Evolutionary conservation across 164 flowering plant genomes (phyloP).

Genomic region (Sextonia rubra): DNA sequence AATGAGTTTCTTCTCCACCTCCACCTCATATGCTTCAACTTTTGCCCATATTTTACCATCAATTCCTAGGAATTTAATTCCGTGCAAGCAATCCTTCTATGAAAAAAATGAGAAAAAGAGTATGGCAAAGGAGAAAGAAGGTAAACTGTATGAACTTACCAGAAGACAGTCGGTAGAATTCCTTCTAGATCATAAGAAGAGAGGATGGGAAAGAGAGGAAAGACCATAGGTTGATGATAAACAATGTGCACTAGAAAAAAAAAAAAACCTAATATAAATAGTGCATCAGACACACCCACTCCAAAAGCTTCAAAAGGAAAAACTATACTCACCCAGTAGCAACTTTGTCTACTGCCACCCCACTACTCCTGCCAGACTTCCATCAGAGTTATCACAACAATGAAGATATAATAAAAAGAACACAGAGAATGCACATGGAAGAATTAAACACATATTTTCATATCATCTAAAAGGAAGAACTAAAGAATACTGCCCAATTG

Average conservation of each 20-base stretch:
- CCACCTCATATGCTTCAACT: too few species aligned
- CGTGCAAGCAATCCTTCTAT: too few species aligned
- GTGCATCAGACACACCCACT: neutral
- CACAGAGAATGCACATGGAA: too few species aligned
- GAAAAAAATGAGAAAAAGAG: too few species aligned
- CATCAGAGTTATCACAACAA: too few species aligned
- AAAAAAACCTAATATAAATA: neutral
- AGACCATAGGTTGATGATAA: neutral
- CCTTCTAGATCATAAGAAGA: neutral
- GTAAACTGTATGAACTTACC: neutral
- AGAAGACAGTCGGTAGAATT: neutral
- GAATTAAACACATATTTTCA: too few species aligned
- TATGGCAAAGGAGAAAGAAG: neutral
- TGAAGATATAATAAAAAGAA: too few species aligned
- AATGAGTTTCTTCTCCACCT: too few species aligned
- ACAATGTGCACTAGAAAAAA: neutral
- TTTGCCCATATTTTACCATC: too few species aligned
- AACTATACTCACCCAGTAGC: constrained; percentile 5
- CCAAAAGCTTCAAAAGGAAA: constrained; percentile 10
- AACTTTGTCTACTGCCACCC: neutral
- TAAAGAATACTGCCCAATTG: neutral
- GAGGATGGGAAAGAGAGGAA: neutral
- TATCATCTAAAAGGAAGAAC: neutral
- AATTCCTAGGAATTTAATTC: too few species aligned
- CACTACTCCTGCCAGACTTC: too few species aligned